phyloP scores from a whole-genome alignment of 371 early-diverging fungal genomes.

The Neoconidiobolus thromboides region DNA sequence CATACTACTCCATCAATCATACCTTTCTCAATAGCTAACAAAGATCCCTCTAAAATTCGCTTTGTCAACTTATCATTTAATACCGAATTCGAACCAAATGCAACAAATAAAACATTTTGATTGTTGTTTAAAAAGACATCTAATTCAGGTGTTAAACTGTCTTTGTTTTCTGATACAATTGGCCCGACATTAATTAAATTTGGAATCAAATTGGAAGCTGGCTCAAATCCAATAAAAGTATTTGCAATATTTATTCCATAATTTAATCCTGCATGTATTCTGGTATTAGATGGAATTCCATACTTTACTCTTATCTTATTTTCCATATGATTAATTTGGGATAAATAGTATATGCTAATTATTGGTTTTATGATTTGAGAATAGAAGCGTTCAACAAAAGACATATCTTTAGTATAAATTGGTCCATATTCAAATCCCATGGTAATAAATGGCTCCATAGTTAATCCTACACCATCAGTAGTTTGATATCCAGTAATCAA shows the following conservation, averaged over 20 bases:
- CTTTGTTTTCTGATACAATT: neutral
- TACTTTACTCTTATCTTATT: neutral
- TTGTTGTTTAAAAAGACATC: neutral
- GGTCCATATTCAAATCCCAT: no score
- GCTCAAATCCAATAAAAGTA: slow-evolving; percentile 3
- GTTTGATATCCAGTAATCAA: neutral
- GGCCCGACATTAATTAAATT: slow-evolving; percentile 4
- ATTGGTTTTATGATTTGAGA: no score
- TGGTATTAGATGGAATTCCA: neutral
- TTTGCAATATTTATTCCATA: neutral
- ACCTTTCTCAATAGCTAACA: neutral
- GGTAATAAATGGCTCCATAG: no score
- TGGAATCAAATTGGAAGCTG: neutral
- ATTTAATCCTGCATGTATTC: neutral
- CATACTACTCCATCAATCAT: slow-evolving; percentile 5
- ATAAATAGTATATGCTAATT: no score
- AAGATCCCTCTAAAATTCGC: neutral
- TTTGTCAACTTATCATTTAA: neutral
- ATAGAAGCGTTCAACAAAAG: no score
- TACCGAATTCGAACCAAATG: slow-evolving; percentile 1
- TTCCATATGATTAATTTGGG: no score
- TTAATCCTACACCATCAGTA: neutral
- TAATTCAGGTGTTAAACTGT: neutral
- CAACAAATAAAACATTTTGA: neutral
- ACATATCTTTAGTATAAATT: no score